A percentile compares a stretch with the other conserved stretches of the same genome.
Conservation (phyloP, 1,284 basidiomycete genomes). For the Exobasidium rhododendri region DNA sequence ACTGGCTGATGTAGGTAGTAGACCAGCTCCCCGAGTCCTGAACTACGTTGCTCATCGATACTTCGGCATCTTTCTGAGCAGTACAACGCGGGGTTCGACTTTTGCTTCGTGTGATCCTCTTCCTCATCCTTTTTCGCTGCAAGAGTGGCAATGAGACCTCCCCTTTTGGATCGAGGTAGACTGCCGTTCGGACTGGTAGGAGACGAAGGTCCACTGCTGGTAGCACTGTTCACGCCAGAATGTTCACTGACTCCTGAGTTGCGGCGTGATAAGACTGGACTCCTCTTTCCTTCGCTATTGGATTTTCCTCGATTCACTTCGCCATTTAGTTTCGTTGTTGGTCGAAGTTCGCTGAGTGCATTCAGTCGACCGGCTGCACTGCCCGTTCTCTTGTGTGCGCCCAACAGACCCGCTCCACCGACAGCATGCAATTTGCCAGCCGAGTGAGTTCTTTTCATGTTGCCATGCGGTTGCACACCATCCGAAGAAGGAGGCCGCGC, state of each 20-base stretch:
- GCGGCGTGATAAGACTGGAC: conserved; percentile 26
- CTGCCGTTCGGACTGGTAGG: conserved; percentile 8
- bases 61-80: conserved; percentile 45
- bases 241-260: conserved; percentile 29
- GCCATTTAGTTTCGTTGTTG: conserved; percentile 40
- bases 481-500: conserved; percentile 18
- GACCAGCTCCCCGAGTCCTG: conserved; percentile 33
- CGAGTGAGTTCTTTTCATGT: conserved; percentile 34
- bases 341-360: conserved; percentile 44
- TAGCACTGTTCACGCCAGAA: conserved; percentile 22
- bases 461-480: not conserved
- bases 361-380: conserved; percentile 41
- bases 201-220: conserved; percentile 14
- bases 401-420: conserved; percentile 22
- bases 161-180: conserved; percentile 23
- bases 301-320: conserved; percentile 14
- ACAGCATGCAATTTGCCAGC: conserved; percentile 39
- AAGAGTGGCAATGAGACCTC: conserved; percentile 35
- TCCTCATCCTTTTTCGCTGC: conserved; percentile 33
- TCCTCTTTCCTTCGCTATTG: conserved; percentile 18
- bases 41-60: conserved; percentile 39
- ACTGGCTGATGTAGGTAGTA: conserved; percentile 36
- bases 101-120: conserved; percentile 27
- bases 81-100: conserved; percentile 35
- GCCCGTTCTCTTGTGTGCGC: conserved; percentile 38